Percentiles rank a stretch among this genome's conserved stretches.
These are phyloP conservation scores for Neurospora sp. DNA, from an alignment of 495 filamentous ascomycete genomes.

Conservation along the genomic window DNA sequence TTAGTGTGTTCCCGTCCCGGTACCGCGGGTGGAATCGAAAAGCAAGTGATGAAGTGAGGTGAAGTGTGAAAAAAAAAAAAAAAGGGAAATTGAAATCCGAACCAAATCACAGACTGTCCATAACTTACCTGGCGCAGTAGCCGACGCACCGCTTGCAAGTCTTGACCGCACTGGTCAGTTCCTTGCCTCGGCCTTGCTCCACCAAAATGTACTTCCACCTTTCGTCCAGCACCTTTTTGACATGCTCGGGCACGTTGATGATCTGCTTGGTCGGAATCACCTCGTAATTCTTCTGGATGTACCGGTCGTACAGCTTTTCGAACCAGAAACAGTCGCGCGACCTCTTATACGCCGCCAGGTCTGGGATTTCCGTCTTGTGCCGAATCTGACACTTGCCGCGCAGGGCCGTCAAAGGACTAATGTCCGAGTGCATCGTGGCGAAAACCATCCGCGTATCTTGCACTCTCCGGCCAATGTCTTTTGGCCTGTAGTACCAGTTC, in stretches of 20 bases:
- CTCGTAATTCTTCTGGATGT: conserved; percentile 95
- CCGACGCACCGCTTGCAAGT: conserved; percentile 81
- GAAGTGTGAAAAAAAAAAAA: background rate
- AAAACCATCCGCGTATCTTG: conserved; percentile 83
- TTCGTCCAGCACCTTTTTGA: conserved; percentile 91
- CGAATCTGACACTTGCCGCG: conserved; percentile 85
- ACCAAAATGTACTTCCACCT: conserved; percentile 92
- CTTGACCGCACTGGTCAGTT: conserved; percentile 93
- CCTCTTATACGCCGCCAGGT: conserved; percentile 77
- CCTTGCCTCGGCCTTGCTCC: conserved; percentile 83
- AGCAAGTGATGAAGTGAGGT: conserved; percentile 1
- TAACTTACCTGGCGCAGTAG: conserved; percentile 79
- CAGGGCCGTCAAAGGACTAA: conserved; percentile 80
- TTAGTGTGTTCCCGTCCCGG: background rate
- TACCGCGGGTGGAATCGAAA: background rate
- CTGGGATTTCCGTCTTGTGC: conserved; percentile 75
- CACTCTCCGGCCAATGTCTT: conserved; percentile 86
- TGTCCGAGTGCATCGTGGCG: conserved; percentile 97
- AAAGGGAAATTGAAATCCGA: background rate
- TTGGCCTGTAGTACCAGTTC: conserved; percentile 97
- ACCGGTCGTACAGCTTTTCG: conserved; percentile 94
- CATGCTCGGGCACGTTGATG: conserved; percentile 88
- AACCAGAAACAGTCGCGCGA: conserved; percentile 85
- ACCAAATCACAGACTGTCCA: background rate
- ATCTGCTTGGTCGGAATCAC: conserved; percentile 86